Conservation (phyloP, 441 rosid species). For the Arabidopsis hybrid region DNA sequence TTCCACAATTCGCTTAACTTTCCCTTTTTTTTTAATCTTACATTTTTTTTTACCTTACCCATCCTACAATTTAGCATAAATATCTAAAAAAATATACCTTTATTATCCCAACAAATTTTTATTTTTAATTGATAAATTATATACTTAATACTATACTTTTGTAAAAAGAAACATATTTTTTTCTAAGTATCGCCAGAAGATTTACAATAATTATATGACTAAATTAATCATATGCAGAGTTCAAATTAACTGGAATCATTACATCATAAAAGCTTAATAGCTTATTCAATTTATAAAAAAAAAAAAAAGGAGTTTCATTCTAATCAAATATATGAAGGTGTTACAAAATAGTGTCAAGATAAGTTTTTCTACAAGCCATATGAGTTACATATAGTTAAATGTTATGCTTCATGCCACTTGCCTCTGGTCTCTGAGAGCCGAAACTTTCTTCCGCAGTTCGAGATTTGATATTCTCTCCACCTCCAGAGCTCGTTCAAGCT, state of each 20-base stretch:
- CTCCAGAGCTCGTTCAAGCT: constrained; percentile 95
- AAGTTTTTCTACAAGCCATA: constrained; percentile 4
- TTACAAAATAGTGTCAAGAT: constrained; percentile 29
- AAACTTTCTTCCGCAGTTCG: constrained; percentile 73
- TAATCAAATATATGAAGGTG: constrained; percentile 7
- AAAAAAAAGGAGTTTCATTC: not conserved
- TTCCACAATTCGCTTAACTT: not conserved
- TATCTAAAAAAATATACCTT: not conserved
- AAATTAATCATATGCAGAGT: too few relatives aligned
- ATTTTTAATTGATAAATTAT: not conserved
- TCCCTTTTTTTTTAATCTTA: not conserved
- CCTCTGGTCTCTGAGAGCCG: constrained; percentile 47
- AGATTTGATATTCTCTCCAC: constrained; percentile 70
- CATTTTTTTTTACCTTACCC: too few relatives aligned
- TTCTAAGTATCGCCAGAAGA: too few relatives aligned
- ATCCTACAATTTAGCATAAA: too few relatives aligned
- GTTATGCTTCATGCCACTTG: constrained; percentile 17
- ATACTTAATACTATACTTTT: not conserved
- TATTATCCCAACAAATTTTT: not conserved
- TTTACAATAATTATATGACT: too few relatives aligned
- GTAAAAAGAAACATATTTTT: not conserved
- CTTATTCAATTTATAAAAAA: too few relatives aligned
- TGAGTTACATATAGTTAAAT: constrained; percentile 24
- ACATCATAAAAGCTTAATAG: too few relatives aligned
- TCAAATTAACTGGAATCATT: too few relatives aligned